Evolutionary conservation across 371 early-diverging fungal genomes (phyloP).

Genomic region (Mortierella sp.): DNA sequence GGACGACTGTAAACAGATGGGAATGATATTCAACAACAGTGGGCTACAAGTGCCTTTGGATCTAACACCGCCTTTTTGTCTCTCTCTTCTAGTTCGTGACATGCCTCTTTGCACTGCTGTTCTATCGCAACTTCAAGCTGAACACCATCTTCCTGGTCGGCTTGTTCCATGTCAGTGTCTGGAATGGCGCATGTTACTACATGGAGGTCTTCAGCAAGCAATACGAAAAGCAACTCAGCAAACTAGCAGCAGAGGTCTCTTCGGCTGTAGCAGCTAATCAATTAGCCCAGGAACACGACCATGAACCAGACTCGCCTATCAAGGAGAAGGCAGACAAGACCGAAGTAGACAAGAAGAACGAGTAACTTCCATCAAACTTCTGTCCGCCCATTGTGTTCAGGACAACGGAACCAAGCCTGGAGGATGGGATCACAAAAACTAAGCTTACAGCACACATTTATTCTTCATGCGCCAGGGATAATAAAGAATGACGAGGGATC

Average conservation of each 20-base stretch:
- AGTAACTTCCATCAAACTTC: constrained; percentile 5
- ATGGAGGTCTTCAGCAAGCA: constrained; percentile 77
- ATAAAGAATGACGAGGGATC: too few species aligned
- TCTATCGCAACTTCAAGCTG: constrained; percentile 60
- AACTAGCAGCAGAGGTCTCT: constrained; percentile 50
- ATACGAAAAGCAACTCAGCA: constrained; percentile 65
- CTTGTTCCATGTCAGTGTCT: constrained; percentile 70
- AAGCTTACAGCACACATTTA: too few species aligned
- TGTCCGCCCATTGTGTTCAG: too few species aligned
- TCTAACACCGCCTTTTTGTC: too few species aligned
- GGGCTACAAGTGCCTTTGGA: too few species aligned
- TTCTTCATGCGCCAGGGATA: too few species aligned
- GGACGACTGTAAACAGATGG: too few species aligned
- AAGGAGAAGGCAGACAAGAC: constrained; percentile 4
- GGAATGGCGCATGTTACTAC: constrained; percentile 80
- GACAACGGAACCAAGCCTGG: too few species aligned
- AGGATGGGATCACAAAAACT: too few species aligned
- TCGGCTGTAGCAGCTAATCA: constrained; percentile 45
- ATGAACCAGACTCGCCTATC: not conserved
- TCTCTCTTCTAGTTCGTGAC: constrained; percentile 36
- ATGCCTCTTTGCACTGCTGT: constrained; percentile 43
- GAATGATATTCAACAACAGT: too few species aligned
- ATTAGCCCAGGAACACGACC: constrained; percentile 9
- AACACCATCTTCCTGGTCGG: constrained; percentile 67
- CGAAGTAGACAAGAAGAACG: constrained; percentile 33